These are phyloP conservation scores for Auricularia sp. DNA, from an alignment of 768 basidiomycete genomes.

Conservation along the genomic window DNA sequence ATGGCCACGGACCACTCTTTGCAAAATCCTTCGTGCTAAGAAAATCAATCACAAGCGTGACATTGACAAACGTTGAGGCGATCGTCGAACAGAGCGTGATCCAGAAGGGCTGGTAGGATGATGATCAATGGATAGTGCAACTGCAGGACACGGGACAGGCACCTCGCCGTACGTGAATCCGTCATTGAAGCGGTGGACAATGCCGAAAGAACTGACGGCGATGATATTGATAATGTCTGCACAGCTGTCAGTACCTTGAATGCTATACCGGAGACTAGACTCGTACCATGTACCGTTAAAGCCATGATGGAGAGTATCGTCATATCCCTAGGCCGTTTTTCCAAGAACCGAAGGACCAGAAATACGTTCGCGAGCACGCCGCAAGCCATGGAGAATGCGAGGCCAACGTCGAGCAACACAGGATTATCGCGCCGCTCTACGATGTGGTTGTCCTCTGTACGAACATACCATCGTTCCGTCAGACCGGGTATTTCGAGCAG, in stretches of 20 bases:
- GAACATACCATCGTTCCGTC: constrained; percentile 60
- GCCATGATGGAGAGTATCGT: constrained; percentile 57
- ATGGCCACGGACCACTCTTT: constrained; percentile 40
- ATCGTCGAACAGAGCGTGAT: constrained; percentile 66
- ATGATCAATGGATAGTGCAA: not conserved
- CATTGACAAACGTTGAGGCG: constrained; percentile 52
- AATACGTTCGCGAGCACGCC: constrained; percentile 59
- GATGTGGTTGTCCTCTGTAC: constrained; percentile 35
- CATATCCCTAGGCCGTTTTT: constrained; percentile 49
- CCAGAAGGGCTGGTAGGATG: constrained; percentile 52
- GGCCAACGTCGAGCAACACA: constrained; percentile 44
- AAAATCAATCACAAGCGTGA: constrained; percentile 58
- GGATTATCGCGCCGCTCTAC: constrained; percentile 48
- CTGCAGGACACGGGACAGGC: not conserved
- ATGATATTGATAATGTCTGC: constrained; percentile 62
- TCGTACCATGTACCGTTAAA: constrained; percentile 60
- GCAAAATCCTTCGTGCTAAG: constrained; percentile 50
- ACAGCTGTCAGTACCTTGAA: not conserved
- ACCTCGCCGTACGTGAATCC: constrained; percentile 54
- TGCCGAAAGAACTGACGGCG: constrained; percentile 51
- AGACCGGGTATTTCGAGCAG: constrained; percentile 76
- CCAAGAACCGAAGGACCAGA: constrained; percentile 62
- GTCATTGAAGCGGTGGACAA: constrained; percentile 47
- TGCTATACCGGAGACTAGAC: not conserved
- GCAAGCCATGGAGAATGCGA: constrained; percentile 57